These are phyloP conservation scores for Dioscorea dumetorum DNA, from an alignment of 106 monocot species.

Conservation along the genomic window DNA sequence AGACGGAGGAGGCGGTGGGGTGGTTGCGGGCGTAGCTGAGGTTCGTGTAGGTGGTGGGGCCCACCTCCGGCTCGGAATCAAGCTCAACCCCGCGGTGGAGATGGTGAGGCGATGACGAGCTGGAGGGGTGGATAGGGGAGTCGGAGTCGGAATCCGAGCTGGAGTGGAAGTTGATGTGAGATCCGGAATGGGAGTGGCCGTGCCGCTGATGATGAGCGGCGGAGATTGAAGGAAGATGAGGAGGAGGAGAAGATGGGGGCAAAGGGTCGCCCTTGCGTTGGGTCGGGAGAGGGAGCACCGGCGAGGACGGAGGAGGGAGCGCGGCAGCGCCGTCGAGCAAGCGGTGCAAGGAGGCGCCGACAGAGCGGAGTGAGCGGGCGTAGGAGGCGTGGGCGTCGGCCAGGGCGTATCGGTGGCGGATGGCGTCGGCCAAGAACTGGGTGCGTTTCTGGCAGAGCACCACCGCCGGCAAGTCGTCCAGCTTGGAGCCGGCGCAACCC, in stretches of 20 bases:
- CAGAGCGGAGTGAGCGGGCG: slow-evolving; percentile 42
- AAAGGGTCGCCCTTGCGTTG: slow-evolving; percentile 55
- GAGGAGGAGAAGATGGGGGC: slow-evolving; percentile 19
- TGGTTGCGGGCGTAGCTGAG: slow-evolving; percentile 41
- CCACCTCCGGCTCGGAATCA: neutral
- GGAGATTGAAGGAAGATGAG: neutral
- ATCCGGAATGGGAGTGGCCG: slow-evolving; percentile 40
- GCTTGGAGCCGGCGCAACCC: slow-evolving; percentile 83
- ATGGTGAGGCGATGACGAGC: slow-evolving; percentile 13
- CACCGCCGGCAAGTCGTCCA: slow-evolving; percentile 66
- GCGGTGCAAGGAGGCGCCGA: slow-evolving; percentile 44
- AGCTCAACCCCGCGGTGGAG: slow-evolving; percentile 4
- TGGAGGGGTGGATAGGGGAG: slow-evolving; percentile 34
- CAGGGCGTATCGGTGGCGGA: slow-evolving; percentile 62
- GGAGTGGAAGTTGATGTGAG: slow-evolving; percentile 61
- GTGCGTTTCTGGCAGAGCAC: slow-evolving; percentile 48
- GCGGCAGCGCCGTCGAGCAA: slow-evolving; percentile 27
- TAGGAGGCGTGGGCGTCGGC: slow-evolving; percentile 78
- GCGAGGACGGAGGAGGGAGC: slow-evolving; percentile 17
- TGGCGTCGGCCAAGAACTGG: slow-evolving; percentile 49
- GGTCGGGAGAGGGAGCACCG: slow-evolving; percentile 51
- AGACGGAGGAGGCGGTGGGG: slow-evolving; percentile 37
- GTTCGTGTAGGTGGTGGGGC: slow-evolving; percentile 15
- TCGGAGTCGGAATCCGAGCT: slow-evolving; percentile 34
- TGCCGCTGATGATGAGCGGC: neutral